A percentile compares a stretch with the other conserved stretches of the same genome.
phyloP scores from a whole-genome alignment of 345 rosid species.

The Citrus hindsii region DNA sequence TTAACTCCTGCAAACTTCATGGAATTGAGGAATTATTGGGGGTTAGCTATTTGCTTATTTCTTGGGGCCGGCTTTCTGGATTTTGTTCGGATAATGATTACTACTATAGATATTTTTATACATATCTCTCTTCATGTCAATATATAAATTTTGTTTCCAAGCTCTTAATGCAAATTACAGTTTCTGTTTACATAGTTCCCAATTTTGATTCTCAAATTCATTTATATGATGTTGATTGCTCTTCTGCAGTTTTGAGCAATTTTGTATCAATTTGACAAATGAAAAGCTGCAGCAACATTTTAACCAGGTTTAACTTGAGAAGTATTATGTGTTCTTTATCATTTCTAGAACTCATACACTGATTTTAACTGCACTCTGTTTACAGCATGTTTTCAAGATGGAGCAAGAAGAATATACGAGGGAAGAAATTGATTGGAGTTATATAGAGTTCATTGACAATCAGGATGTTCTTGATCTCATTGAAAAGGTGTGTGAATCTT shows the following conservation, averaged over 20 bases:
- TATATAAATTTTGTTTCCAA: background rate
- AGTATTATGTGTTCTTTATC: constrained; percentile 9
- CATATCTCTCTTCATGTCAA: background rate
- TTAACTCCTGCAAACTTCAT: constrained; percentile 11
- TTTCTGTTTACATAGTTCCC: background rate
- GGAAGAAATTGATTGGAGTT: constrained; percentile 98
- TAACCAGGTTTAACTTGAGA: constrained; percentile 69
- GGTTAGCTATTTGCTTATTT: background rate
- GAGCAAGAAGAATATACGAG: constrained; percentile 98
- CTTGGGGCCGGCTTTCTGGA: background rate
- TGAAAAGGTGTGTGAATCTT: constrained; percentile 64
- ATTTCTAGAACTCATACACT: background rate
- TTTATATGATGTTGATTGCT: constrained; percentile 18
- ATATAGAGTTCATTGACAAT: constrained; percentile 93
- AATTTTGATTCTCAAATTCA: constrained; percentile 5
- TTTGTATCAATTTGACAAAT: constrained; percentile 97
- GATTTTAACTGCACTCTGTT: constrained; percentile 18
- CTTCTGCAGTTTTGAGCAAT: constrained; percentile 86
- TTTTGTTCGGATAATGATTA: background rate
- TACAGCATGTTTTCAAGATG: constrained; percentile 97
- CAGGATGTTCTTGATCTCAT: constrained; percentile 94
- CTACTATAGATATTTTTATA: background rate
- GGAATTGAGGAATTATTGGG: background rate
- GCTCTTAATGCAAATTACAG: background rate
- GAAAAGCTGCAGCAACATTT: constrained; percentile 99